Base-by-base conservation (phyloP, 1,284 basidiomycete species). In the Ceratobasidium sp. region DNA sequence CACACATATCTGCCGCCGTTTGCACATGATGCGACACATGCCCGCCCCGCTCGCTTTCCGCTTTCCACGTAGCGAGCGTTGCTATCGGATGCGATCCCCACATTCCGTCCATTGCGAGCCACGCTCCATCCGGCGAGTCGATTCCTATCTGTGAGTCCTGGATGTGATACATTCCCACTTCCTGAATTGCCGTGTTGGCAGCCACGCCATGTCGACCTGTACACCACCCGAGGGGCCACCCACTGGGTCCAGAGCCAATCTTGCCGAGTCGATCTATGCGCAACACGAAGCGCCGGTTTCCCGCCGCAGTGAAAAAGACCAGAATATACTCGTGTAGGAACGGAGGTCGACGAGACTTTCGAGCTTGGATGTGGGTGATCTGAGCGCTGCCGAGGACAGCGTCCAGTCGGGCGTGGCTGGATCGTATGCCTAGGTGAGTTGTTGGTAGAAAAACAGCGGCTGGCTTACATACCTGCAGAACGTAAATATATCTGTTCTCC, bases 321-420 rank as follows among this genome's bases (percentile, higher is more conserved):
- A 55, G 23, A 21, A 55, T 55, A 28, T 55, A 55, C 26, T 55
- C 52, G 52, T 55, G 52, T 28, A 55, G 52, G 28, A 55, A 55
- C 3, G 52, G 52, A 21, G 26, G 52, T 2, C 28, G 21, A 7
- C 28, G 18, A 7, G 52, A 55, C 26, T 55, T 55, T 28, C 52
- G 14, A n/a, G 52, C 52, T 28, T 55, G 52, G 26, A 55, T 32
- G 28, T 32, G 52, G 6, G 52, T 55, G 52, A 55, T 55, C 7
- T 21, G 52, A 4, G 28, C 52, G n/a, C 26, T 8, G 6, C 52
- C 52, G 14, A 55, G 28, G 52, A 16, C 26, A 23, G 28, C 3
- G 28, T 28, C 52, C 14, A 16, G 2, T 9, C 52, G 28, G 28
- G 23, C 26, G 28, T 55, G 52, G 52, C 52, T 55, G 16, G 7